Evolutionary conservation across 495 filamentous ascomycete genomes (phyloP).

Genomic region (Hypoxylon perforatum): DNA sequence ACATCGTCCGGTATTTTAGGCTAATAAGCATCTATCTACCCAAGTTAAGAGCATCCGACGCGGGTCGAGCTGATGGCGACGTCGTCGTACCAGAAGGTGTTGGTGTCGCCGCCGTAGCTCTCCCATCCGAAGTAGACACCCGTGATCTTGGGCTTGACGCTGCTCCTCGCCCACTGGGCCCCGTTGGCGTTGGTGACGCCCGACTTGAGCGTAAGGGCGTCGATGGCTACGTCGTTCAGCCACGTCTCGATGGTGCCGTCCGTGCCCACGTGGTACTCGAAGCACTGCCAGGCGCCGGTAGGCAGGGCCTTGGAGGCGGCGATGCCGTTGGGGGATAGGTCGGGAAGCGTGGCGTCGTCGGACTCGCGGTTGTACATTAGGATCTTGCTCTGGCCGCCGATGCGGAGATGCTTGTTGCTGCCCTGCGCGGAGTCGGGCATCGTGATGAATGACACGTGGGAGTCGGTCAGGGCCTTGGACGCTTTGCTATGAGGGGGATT

Average conservation of each 20-base stretch:
- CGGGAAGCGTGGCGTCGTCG: slow-evolving; percentile 69
- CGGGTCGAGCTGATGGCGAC: slow-evolving; percentile 56
- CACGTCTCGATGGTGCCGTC: slow-evolving; percentile 68
- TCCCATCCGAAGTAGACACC: slow-evolving; percentile 71
- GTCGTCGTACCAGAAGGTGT: slow-evolving; percentile 71
- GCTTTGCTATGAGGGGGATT: slow-evolving; percentile 56
- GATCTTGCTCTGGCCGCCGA: slow-evolving; percentile 67
- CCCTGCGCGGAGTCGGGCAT: slow-evolving; percentile 68
- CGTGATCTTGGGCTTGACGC: slow-evolving; percentile 59
- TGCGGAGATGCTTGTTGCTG: slow-evolving; percentile 66
- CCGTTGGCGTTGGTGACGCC: slow-evolving; percentile 61
- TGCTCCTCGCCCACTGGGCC: slow-evolving; percentile 60
- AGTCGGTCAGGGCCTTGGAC: slow-evolving; percentile 61
- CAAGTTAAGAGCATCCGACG: slow-evolving; percentile 53
- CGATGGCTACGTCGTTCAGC: slow-evolving; percentile 61
- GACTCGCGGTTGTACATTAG: slow-evolving; percentile 70
- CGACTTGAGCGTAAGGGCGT: slow-evolving; percentile 58
- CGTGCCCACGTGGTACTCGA: slow-evolving; percentile 66
- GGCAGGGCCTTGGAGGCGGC: slow-evolving; percentile 61
- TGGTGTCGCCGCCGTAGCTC: slow-evolving; percentile 65
- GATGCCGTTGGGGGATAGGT: slow-evolving; percentile 66
- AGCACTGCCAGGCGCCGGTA: slow-evolving; percentile 62
- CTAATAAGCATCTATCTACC: too few relatives aligned
- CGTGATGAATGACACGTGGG: slow-evolving; percentile 69
- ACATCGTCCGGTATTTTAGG: too few relatives aligned